Base-by-base conservation (phyloP, 345 rosid genomes). In the Geranium rotundifolium region DNA sequence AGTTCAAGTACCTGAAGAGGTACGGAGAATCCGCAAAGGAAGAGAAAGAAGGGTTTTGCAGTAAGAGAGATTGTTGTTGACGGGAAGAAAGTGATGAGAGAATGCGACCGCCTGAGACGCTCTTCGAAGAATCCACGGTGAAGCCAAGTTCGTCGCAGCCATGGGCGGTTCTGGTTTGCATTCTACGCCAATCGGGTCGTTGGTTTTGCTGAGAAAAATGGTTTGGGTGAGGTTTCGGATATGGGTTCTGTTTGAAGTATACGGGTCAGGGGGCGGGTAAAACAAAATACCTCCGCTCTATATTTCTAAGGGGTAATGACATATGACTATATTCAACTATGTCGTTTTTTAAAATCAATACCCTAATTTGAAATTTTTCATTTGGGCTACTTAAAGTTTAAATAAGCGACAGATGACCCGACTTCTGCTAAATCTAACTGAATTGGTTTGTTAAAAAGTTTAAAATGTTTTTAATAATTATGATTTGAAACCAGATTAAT, bases 111-210 rank as follows among this genome's bases (percentile, higher is more conserved):
- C 68, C 58, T 68, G 76, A 59, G 72, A 60, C 17, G 85, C 80
- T 75, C 73, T 75, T 64, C 85, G 75, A 49, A 84, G 65, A 70
- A 79, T 27, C 74, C 75, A 60, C 29, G 75, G 79, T 29, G 86
- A 65, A n/a, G 75, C 55, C 60, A 71, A 56, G 63, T 76, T 67
- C 20, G 71, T 34, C 69, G 69, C 71, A 41, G 79, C 86, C 91
- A 82, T 82, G 66, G 75, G 69, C 65, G 58, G 20, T 18, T 17
- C 41, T 4, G 41, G 41, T 34, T 55, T 7, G 57, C 19, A 1
- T 19, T 17, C 57, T 55, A 19, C 19, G 19, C 57, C 14, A 17
- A 55, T 55, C 19, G 10, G 19, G 57, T 55, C 52, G 19, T 55
- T 55, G 8, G 9, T 55, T 55, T 55, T 55, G 20, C 17, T 18